These are phyloP conservation scores for Aspergillus versicolor DNA, from an alignment of 2,329 filamentous ascomycete species.

Conservation along the genomic window DNA sequence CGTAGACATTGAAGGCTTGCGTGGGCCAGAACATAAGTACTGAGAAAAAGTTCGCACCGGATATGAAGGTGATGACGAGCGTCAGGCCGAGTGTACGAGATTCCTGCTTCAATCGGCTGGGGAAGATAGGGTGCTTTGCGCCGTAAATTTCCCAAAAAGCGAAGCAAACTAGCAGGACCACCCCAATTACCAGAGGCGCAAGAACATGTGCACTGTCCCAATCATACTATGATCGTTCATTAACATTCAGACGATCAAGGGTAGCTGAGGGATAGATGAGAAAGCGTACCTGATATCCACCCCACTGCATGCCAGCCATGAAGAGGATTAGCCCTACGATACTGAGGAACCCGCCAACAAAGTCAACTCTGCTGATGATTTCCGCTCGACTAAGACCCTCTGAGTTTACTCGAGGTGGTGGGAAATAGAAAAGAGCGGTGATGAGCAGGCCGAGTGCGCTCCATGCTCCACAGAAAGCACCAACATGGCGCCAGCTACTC, in stretches of 20 bases:
- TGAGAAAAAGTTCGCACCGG: constrained; percentile 59
- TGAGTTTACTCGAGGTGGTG: constrained; percentile 45
- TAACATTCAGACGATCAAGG: not conserved
- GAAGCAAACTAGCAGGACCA: constrained; percentile 44
- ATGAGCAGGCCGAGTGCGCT: constrained; percentile 42
- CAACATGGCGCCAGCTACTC: constrained; percentile 46
- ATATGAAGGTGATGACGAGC: constrained; percentile 59
- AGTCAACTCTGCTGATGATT: constrained; percentile 50
- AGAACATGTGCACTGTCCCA: constrained; percentile 49
- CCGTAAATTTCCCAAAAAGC: constrained; percentile 49
- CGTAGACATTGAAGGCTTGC: constrained; percentile 64
- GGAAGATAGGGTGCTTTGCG: constrained; percentile 48
- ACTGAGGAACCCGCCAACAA: constrained; percentile 50
- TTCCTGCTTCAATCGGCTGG: constrained; percentile 46
- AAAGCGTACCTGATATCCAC: constrained; percentile 44
- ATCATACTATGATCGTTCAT: constrained; percentile 32
- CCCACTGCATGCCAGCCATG: constrained; percentile 53
- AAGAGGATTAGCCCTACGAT: constrained; percentile 50
- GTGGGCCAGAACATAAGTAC: constrained; percentile 62
- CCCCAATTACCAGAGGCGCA: constrained; percentile 47
- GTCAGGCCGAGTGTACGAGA: constrained; percentile 54
- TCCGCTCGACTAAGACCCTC: constrained; percentile 38
- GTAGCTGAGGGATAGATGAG: not conserved
- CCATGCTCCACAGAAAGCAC: constrained; percentile 44
- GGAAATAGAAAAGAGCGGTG: constrained; percentile 46